Evolutionary conservation across 805 yeast genomes (phyloP), one percentile per base, ranked within the genome.

Genomic region (Aciculoconidium aculeatum): DNA sequence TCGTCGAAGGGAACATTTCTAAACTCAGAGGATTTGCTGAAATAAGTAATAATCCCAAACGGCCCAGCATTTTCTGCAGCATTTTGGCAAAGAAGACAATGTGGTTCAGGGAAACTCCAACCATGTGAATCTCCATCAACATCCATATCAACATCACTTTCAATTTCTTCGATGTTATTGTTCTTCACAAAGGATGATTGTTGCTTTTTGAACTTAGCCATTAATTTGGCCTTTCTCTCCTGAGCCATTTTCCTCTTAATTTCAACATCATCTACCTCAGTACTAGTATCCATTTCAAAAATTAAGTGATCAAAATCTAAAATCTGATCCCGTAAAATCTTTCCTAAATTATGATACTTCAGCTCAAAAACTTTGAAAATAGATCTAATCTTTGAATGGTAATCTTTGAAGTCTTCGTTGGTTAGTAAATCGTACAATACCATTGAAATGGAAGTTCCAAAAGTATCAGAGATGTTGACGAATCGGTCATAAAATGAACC

Each of bases 71-170:
- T 71, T 12, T 66, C 67, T 1, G 77, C 69, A 0, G 85, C 78
- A 74, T 81, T 82, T 41, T 85, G 87, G 51, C 95, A 86, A 10
- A 86, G 58, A 21, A 86, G 77, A 50, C 95, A 86, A 39, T 76
- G 81, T 17, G 75, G 76, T 17, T 74, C 76, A 0, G 94, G 92
- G 42, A 72, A 84, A 19, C 58, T 61, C 90, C 88, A 81, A 1
- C 67, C 61, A 3, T 23, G 22, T 5, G 39, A 42, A 3, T 44
- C 51, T 7, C 46, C 58, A n/a, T 45, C 58, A 14, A 51, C 61
- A 11, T 53, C 57, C 51, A 62, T 62, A 21, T 64, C 75, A 7
- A 53, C 54, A 31, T 69, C 78, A 36, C 58, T 55, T 6, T 60
- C 62, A 4, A 32, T 26, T 11, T 33, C 21, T 2, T 58, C 56